Evolutionary conservation across 768 basidiomycete genomes (phyloP), one percentile per base, ranked within the genome.

Genomic region (Suillus bovinus): DNA sequence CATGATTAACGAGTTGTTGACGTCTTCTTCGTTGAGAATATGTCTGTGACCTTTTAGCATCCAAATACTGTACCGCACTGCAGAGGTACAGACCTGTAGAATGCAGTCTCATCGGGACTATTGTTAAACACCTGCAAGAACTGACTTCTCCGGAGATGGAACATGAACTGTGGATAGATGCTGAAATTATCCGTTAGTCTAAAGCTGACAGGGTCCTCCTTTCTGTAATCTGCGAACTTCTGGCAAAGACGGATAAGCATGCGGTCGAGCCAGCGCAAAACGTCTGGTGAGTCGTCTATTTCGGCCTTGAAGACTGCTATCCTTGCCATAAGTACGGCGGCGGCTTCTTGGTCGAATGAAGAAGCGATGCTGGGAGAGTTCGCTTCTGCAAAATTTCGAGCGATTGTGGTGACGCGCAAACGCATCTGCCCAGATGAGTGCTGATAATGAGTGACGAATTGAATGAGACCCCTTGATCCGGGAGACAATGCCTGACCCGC

Each of bases 121-220:
- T 98, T 99, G 77, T 99, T 99, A 79, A 99, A 99, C 60, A 99
- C 96, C 77, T 99, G 97, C 74, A 99, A 81, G 81, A 99, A 99
- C 78, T 99, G 96, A 83, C 93, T 94, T 74, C 97, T 81, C 63
- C 96, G 84, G 64, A 99, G 77, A 78, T 99, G 97, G 88, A 99
- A 99, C 97, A 99, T 99, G 81, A 99, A 99, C 73, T 99, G 97
- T 17, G 97, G 97, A 75, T 99, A 99, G 69, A 99, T 98, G 73
- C 92, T 93, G 78, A 99, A 99, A 77, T 97, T 97, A 73, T 97
- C 94, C 61, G 87, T 82, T 66, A 99, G 81, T 68, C 94, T 82
- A 84, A 99, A 99, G 72, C 90, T 94, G 41, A 88, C 84, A 11
- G 97, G 92, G 72, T 99, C 97, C 76, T 99, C 97, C 80, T 99